Evolutionary conservation across 805 yeast genomes (phyloP), one percentile per base, ranked within the genome.

Genomic region (Sugiyamaella marilandica): DNA sequence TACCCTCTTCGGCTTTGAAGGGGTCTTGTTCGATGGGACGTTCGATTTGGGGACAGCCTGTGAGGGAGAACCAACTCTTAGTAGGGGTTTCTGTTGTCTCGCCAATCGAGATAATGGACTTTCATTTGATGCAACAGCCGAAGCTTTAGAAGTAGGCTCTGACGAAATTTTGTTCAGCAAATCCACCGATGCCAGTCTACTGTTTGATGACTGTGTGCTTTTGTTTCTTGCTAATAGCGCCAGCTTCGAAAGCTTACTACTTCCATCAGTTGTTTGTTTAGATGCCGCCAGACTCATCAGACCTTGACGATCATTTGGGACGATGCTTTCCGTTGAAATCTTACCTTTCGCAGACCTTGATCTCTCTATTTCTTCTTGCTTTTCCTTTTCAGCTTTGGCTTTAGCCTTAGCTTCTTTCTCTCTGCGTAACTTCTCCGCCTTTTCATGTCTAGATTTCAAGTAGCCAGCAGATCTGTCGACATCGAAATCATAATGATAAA

Each of bases 401-500:
- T 54, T 55, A 48, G 54, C 53, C 50, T 51, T 50, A 9, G 39
- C 29, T n/a, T 35, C 19, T 41, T 35, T 50, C 45, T 41, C 34
- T 18, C 18, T 37, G 45, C 43, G 53, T 31, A 44, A 56, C 36
- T 56, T 56, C 36, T 51, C 45, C 32, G 50, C 51, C 41, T 54
- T 55, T 35, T 62, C 65, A 43, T 57, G 33, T 39, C 54, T 55
- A 62, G 71, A 67, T 55, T 64, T 65, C 43, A 75, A 50, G 53
- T 81, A 83, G 32, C 68, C 72, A 7, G 82, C 58, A 0, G 87
- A 65, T 10, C 75, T 75, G 2, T 76, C 79, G 3, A 81, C 61
- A 41, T 79, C 82, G 62, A 78, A 77, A 62, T 82, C 82, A 59
- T 81, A 79, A 57, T 71, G 72, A 77, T 83, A 84, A 10, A 85